Evolutionary conservation across 2,329 filamentous ascomycete species (phyloP).

Genomic region (Curvularia lunata): DNA sequence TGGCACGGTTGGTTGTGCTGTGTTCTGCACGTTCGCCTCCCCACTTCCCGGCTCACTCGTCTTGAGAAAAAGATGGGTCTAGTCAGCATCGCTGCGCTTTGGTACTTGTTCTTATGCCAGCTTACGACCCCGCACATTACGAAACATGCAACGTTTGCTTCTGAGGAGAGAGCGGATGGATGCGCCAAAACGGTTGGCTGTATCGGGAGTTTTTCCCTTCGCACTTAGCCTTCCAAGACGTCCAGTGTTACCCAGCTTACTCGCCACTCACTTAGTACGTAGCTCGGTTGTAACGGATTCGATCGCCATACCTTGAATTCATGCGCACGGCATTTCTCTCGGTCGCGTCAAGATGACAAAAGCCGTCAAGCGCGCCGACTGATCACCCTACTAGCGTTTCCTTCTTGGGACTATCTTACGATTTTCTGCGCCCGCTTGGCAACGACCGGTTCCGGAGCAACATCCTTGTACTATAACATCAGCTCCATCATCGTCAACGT

Average conservation of each 20-base stretch:
- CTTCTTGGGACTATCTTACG: neutral
- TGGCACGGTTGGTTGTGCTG: constrained; percentile 1
- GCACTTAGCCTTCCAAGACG: neutral
- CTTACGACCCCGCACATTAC: constrained; percentile 14
- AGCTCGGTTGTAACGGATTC: neutral
- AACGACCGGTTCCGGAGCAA: neutral
- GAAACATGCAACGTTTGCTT: constrained; percentile 8
- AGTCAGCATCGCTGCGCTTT: constrained; percentile 6
- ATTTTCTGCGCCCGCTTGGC: neutral
- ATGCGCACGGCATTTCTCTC: constrained; percentile 6
- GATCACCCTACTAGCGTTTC: neutral
- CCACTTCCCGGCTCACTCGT: constrained; percentile 12
- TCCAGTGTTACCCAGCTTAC: neutral
- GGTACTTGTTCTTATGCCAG: constrained; percentile 7
- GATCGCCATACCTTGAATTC: neutral
- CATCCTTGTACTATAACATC: constrained; percentile 6
- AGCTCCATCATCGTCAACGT: neutral
- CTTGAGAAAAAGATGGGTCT: neutral
- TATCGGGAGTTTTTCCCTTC: neutral
- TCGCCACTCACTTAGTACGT: neutral
- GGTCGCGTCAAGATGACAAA: constrained; percentile 1
- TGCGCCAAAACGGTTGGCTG: neutral
- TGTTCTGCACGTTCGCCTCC: constrained; percentile 13
- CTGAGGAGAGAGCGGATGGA: neutral
- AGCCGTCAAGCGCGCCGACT: constrained; percentile 1